Evolutionary conservation across 257 asterid species (phyloP), one percentile per base, ranked within the genome.

Genomic region (Sherardia arvensis): DNA sequence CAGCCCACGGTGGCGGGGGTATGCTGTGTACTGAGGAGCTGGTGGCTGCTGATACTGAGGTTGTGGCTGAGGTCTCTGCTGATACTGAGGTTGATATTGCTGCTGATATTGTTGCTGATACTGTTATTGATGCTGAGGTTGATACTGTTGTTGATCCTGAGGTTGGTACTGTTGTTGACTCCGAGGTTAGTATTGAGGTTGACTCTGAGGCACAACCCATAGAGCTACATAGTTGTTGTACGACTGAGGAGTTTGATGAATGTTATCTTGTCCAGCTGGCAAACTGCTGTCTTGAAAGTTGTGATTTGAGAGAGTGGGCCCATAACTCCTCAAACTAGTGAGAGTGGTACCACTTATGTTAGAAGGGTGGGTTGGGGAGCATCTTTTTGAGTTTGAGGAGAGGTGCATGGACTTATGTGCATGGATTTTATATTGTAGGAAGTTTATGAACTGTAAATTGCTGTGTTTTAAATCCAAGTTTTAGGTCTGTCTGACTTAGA

Each of bases 1-100:
- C 74, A 3, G 95, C 97, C 99, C 96, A 90, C 14, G 99, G 99
- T 30, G 99, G 99, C 33, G 99, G 87, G 87, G 90, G 69, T 83
- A 83, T 18, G 58, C 83, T 38, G 71, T 40, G 72, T 67, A 78
- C 61, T 83, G 85, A 17, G 70, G 32, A 26, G 62, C 18, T 23
- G 77, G 58, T 7, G 71, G 79, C 36, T 68, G 79, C 36, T 68
- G 79, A 15, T 32, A 61, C 36, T 61, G 81, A 26, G 70, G 66
- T 30, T 64, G 81, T 8, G 64, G 67, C 28, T 68, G 72, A 62
- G 12, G 3, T 36, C 60, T 76, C 6, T 60, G 53, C 32, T 36
- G 61, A 53, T 34, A 60, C 8, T 21, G 67, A 58, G 51, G 38
- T 6, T 67, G 73, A 22, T 49, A 11, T 26, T 21, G 26, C 23